A percentile compares a stretch with the other conserved stretches of the same genome.
Evolutionary conservation across 2,329 filamentous ascomycete species (phyloP).

Genomic region (Colletotrichum sp.): DNA sequence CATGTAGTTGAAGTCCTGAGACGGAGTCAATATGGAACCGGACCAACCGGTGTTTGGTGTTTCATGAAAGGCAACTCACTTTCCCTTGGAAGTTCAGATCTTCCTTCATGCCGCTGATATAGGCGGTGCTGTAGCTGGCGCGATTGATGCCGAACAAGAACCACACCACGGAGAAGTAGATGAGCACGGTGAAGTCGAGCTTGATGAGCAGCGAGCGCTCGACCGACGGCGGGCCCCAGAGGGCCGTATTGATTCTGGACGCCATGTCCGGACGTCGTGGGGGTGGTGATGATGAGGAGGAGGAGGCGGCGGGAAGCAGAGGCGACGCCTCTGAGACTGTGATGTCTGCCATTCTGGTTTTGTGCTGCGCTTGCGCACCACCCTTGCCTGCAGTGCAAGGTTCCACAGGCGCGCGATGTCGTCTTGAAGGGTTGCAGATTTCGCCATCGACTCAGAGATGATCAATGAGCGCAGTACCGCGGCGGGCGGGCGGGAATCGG

Average conservation of each 20-base stretch:
- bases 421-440: conserved; percentile 14
- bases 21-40: not conserved
- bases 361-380: not conserved
- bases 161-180: conserved; percentile 52
- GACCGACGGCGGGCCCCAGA: conserved; percentile 19
- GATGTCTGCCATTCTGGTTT: not conserved
- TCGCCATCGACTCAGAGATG: not conserved
- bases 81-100: conserved; percentile 40
- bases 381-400: not conserved
- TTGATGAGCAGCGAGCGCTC: conserved; percentile 37
- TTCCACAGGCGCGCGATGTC: conserved; percentile 3
- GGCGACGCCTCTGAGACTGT: conserved; percentile 1
- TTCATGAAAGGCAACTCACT: not conserved
- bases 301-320: not conserved
- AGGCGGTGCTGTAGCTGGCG: conserved; percentile 45
- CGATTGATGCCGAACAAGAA: conserved; percentile 50
- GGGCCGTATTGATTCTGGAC: not conserved
- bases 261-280: not conserved
- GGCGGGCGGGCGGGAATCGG: not conserved
- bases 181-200: conserved; percentile 44
- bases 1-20: conserved; percentile 42
- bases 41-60: not conserved
- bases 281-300: not conserved
- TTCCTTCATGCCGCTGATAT: conserved; percentile 46
- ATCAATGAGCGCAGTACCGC: not conserved